Percentiles rank a stretch among this genome's conserved stretches.
Conservation (phyloP, 202 grass and related monocot genomes). For the Tripidium arundinaceum region DNA sequence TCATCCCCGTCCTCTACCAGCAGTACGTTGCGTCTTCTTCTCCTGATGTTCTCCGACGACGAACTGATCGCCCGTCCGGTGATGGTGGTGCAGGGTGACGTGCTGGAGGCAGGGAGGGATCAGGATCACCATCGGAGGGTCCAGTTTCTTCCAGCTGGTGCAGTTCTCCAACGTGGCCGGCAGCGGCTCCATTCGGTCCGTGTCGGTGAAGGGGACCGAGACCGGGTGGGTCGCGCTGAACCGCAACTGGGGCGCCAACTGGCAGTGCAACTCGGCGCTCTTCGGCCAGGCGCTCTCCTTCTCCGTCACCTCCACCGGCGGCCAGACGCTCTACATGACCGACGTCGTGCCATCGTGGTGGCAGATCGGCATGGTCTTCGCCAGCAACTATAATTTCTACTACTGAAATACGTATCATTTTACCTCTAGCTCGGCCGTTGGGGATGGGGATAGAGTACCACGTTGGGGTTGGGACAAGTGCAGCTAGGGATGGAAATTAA, state of each 20-base stretch:
- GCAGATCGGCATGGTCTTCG: conserved; percentile 56
- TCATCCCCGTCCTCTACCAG: conserved; percentile 59
- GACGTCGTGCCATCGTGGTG: conserved; percentile 49
- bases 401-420: too few species aligned
- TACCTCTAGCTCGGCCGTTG: too few species aligned
- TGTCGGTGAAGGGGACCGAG: conserved; percentile 48
- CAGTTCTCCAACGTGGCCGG: conserved; percentile 54
- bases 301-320: conserved; percentile 54
- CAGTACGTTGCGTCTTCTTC: not conserved
- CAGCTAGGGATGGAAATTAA: too few species aligned
- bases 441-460: too few species aligned
- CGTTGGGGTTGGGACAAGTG: too few species aligned
- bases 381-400: conserved; percentile 49
- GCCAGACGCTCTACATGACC: conserved; percentile 46
- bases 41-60: not conserved
- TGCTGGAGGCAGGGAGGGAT: conserved; percentile 52
- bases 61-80: not conserved
- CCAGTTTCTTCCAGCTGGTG: conserved; percentile 60
- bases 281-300: conserved; percentile 63
- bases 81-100: conserved; percentile 36
- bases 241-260: conserved; percentile 75
- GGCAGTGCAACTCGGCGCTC: conserved; percentile 57
- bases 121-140: conserved; percentile 57
- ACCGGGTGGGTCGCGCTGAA: conserved; percentile 56
- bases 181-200: conserved; percentile 42